Base-by-base conservation (phyloP, 2,329 filamentous ascomycete genomes). In the Exophiala calicioides region DNA sequence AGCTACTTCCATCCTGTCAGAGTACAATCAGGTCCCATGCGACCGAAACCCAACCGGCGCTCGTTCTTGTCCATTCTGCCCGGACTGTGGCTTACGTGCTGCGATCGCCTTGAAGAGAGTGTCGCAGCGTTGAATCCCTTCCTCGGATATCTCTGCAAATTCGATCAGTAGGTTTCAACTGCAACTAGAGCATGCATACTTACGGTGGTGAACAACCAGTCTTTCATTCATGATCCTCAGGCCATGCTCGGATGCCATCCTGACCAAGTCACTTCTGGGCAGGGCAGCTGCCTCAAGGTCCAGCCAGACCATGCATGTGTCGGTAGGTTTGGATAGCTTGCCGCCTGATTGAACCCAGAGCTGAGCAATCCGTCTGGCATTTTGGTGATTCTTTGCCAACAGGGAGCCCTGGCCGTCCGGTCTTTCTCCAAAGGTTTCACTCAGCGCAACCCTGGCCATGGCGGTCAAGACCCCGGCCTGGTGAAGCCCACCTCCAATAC, bases 381-480 rank as follows among this genome's bases (percentile, higher is more conserved):
- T 34, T n/a, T 24, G 27, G 18, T 43, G 40, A 30, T 7, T 8
- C 13, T 16, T n/a, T 4, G 27, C 27, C 27, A 34, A 21, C 27
- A 34, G 13, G 15, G 29, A 33, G 7, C 20, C 30, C 16, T 34
- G 20, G 5, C 40, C 40, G 19, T 24, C 16, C 10, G 10, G 19
- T n/a, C 30, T n/a, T n/a, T n/a, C 20, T 15, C 40, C 27, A 23
- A 43, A 43, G 10, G 27, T 43, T 6, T 15, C 40, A 9, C n/a
- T 12, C 12, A 43, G 3, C 13, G 61, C 53, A 2, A 56, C 53
- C 5, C 51, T 45, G 10, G 58, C 61, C 6, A 59, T 59, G 6
- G 61, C 58, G 2, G 62, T 58, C 60, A 64, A 59, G 56, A 64
- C 61, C 10, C 61, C 61, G 8, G 60, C 58, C 56, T 65, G 62